Evolutionary conservation across 2,329 filamentous ascomycete genomes (phyloP).

Genomic region (Colletotrichum simmondsii): DNA sequence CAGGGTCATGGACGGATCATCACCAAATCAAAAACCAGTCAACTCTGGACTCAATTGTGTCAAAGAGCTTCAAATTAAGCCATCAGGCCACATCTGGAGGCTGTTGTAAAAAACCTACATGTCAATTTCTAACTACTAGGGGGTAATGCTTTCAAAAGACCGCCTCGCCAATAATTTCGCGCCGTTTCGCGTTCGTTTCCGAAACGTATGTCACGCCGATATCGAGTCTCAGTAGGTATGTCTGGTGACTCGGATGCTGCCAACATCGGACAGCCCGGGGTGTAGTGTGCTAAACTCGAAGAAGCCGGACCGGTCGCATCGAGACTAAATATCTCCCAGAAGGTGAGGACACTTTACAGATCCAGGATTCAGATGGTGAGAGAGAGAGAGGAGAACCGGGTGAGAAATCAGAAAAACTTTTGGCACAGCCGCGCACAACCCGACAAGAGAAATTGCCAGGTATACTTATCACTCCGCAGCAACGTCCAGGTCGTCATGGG

Average conservation of each 20-base stretch:
- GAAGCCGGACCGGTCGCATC: slow-evolving; percentile 30
- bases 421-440: slow-evolving; percentile 31
- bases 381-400: slow-evolving; percentile 16
- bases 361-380: slow-evolving; percentile 21
- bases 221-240: slow-evolving; percentile 4
- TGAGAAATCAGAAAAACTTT: slow-evolving; percentile 26
- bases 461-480: slow-evolving; percentile 76
- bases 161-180: slow-evolving; percentile 18
- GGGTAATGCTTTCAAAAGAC: slow-evolving; percentile 28
- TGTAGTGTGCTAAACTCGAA: slow-evolving; percentile 12
- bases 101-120: slow-evolving; percentile 24
- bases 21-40: too few relatives aligned
- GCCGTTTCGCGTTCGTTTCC: slow-evolving; percentile 14
- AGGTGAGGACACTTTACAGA: slow-evolving; percentile 35
- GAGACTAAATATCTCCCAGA: slow-evolving; percentile 35
- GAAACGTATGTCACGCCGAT: slow-evolving; percentile 8
- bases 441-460: slow-evolving; percentile 30
- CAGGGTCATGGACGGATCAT: too few relatives aligned
- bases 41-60: neutral
- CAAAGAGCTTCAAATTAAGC: neutral
- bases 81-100: neutral
- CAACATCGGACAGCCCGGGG: slow-evolving; percentile 14
- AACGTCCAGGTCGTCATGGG: slow-evolving; percentile 95
- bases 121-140: slow-evolving; percentile 30
- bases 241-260: slow-evolving; percentile 21